A percentile compares a stretch with the other conserved stretches of the same genome.
Conservation (phyloP, 1,284 basidiomycete genomes). For the Boletus mariae region DNA sequence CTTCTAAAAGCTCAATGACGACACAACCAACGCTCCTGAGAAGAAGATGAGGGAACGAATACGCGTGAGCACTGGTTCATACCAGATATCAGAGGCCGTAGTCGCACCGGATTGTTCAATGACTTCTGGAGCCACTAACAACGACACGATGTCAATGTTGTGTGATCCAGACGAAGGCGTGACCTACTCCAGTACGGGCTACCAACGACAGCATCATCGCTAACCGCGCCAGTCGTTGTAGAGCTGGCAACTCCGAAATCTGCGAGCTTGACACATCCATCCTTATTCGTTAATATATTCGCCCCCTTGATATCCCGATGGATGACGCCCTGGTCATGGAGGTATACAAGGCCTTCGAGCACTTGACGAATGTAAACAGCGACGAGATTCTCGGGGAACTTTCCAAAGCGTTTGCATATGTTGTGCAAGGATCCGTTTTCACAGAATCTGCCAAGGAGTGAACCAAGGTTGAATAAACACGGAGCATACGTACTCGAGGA, state of each 20-base stretch:
- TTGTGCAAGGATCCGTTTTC: conserved; percentile 96
- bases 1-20: conserved; percentile 94
- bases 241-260: conserved; percentile 90
- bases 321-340: conserved; percentile 97
- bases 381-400: conserved; percentile 95
- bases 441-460: conserved; percentile 65
- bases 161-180: conserved; percentile 13
- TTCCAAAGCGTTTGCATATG: conserved; percentile 95
- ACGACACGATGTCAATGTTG: conserved; percentile 16
- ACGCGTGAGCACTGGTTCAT: conserved; percentile 18
- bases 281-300: conserved; percentile 97
- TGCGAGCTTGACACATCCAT: conserved; percentile 93
- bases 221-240: conserved; percentile 65
- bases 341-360: conserved; percentile 87
- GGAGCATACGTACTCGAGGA: conserved; percentile 67
- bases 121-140: conserved; percentile 90
- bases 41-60: conserved; percentile 11
- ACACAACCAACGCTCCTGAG: conserved; percentile 90
- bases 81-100: conserved; percentile 97
- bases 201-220: conserved; percentile 88
- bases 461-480: conserved; percentile 5
- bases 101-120: conserved; percentile 97
- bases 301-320: conserved; percentile 99
- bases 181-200: conserved; percentile 94
- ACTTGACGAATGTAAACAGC: conserved; percentile 96